Conservation (phyloP, 1,284 basidiomycete species). For the Trametes sp. region DNA sequence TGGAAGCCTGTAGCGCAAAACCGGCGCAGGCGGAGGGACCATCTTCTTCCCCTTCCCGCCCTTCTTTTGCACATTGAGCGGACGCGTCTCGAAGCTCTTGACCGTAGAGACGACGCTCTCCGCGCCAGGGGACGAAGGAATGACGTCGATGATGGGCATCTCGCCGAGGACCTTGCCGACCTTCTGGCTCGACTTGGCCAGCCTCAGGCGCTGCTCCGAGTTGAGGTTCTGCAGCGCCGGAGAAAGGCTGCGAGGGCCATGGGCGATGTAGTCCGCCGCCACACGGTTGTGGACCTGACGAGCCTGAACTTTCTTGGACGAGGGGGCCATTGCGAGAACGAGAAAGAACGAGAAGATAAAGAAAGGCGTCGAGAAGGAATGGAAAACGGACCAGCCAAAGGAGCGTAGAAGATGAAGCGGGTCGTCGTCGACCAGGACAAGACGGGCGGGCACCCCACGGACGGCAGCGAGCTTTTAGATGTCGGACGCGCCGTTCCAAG, state of each 20-base stretch:
- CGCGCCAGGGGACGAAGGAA: slow-evolving; percentile 20
- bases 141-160: slow-evolving; percentile 31
- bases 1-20: slow-evolving; percentile 24
- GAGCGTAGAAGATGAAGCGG: slow-evolving; percentile 3
- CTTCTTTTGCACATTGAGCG: slow-evolving; percentile 7
- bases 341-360: slow-evolving; percentile 1
- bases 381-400: slow-evolving; percentile 25
- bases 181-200: slow-evolving; percentile 35
- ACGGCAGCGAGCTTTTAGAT: slow-evolving; percentile 12
- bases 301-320: not conserved
- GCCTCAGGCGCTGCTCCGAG: slow-evolving; percentile 30
- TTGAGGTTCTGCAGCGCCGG: slow-evolving; percentile 31
- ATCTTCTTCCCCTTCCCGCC: slow-evolving; percentile 12
- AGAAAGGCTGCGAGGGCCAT: slow-evolving; percentile 25
- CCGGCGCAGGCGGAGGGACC: slow-evolving; percentile 18
- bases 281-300: slow-evolving; percentile 28
- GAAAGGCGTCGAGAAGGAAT: not conserved
- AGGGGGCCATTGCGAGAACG: not conserved
- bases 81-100: not conserved
- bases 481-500: slow-evolving; percentile 1
- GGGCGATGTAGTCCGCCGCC: slow-evolving; percentile 27
- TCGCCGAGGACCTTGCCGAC: slow-evolving; percentile 31
- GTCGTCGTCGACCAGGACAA: slow-evolving; percentile 27
- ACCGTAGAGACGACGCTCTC: slow-evolving; percentile 3
- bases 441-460: not conserved